Evolutionary conservation across 2,329 filamentous ascomycete genomes (phyloP).

Genomic region (Graphilbum fragrans): DNA sequence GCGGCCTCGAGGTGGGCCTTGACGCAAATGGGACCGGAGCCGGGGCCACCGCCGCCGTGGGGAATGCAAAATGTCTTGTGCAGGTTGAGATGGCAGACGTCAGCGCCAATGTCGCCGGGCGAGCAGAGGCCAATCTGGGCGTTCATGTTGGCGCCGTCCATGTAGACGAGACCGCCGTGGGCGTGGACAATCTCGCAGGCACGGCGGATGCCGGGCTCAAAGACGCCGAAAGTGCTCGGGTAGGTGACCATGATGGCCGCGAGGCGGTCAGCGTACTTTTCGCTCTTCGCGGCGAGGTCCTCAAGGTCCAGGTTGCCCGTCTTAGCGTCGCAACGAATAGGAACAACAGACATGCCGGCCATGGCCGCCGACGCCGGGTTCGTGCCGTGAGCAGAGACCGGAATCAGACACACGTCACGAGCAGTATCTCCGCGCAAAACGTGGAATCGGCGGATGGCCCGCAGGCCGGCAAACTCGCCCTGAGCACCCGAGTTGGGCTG

Average conservation of each 20-base stretch:
- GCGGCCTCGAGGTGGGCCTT: constrained; percentile 67
- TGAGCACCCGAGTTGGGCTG: constrained; percentile 95
- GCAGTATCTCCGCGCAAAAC: constrained; percentile 48
- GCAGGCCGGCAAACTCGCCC: constrained; percentile 84
- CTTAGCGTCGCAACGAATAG: constrained; percentile 76
- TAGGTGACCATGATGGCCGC: constrained; percentile 96
- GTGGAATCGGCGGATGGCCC: constrained; percentile 76
- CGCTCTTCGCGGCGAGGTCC: constrained; percentile 78
- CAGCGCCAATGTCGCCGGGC: constrained; percentile 86
- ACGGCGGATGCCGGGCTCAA: constrained; percentile 78
- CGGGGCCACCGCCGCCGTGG: constrained; percentile 86
- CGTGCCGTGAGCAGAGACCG: constrained; percentile 88
- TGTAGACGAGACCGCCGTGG: constrained; percentile 88
- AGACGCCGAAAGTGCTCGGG: constrained; percentile 88
- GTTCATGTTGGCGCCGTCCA: constrained; percentile 99
- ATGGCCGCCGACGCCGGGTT: constrained; percentile 93
- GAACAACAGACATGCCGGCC: constrained; percentile 89
- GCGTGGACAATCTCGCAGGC: constrained; percentile 78
- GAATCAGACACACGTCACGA: constrained; percentile 87
- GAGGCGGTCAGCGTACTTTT: constrained; percentile 74
- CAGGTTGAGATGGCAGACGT: constrained; percentile 93
- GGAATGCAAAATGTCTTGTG: constrained; percentile 99
- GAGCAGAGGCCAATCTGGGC: constrained; percentile 93
- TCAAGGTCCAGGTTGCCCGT: constrained; percentile 83
- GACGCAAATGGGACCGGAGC: constrained; percentile 88